A percentile compares a stretch with the other conserved stretches of the same genome.
These are phyloP conservation scores for Onygena corvina DNA, from an alignment of 2,329 filamentous ascomycete genomes.

Conservation along the genomic window DNA sequence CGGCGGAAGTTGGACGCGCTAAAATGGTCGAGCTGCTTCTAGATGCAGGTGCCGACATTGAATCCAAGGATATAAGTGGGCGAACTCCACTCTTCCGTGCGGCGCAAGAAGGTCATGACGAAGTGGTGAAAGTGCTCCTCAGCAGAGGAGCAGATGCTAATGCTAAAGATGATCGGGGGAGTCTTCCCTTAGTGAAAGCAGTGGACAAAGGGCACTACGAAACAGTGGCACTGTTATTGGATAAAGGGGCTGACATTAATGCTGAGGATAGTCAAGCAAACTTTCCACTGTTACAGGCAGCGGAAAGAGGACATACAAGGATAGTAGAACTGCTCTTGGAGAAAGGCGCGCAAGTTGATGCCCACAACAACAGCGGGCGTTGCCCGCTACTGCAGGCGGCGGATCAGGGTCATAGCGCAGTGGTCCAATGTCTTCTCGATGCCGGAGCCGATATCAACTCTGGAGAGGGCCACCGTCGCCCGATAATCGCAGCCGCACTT, in stretches of 20 bases:
- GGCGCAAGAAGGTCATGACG: conserved; percentile 6
- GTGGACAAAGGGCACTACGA: conserved; percentile 16
- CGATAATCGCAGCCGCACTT: conserved; percentile 1
- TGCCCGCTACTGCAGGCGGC: conserved; percentile 7
- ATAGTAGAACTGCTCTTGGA: conserved; percentile 7
- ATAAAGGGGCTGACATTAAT: not conserved
- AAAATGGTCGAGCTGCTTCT: not conserved
- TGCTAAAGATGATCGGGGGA: not conserved
- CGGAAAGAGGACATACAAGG: not conserved
- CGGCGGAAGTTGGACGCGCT: not conserved
- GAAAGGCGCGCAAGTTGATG: conserved; percentile 1
- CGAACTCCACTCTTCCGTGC: not conserved
- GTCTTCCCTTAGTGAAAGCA: conserved; percentile 19
- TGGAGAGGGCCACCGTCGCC: not conserved
- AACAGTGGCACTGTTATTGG: conserved; percentile 19
- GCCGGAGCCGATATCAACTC: not conserved
- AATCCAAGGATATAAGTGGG: not conserved
- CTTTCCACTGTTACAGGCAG: conserved; percentile 6
- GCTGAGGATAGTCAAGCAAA: too few relatives aligned
- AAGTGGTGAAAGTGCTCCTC: conserved; percentile 6
- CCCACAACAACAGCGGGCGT: not conserved
- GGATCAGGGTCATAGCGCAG: not conserved
- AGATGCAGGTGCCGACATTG: not conserved
- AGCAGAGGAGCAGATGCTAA: conserved; percentile 8
- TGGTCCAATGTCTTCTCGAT: conserved; percentile 3